Base-by-base conservation (phyloP, 2,329 filamentous ascomycete genomes). In the Sporothrix euskadiensis region DNA sequence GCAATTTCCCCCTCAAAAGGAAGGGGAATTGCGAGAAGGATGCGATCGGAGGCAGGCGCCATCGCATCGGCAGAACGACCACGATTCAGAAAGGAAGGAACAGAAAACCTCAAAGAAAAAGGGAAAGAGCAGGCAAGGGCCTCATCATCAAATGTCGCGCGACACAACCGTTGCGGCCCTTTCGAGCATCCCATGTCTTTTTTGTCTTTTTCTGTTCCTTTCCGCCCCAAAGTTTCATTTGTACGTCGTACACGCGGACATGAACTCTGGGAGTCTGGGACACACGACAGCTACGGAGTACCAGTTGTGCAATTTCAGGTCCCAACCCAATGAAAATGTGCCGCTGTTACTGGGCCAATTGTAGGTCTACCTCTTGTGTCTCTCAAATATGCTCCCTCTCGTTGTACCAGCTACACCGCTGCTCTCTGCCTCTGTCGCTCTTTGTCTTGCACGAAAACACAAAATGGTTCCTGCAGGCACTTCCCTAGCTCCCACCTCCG, bases 1-100 rank as follows among this genome's bases (percentile, higher is more conserved):
- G 68, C 68, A 69, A 57, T 70, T 70, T 59, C 68, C 68, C 68
- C 44, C 65, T 54, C 49, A 44, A 57, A 57, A 70, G 57, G 49
- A 44, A 57, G 57, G 57, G 49, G 49, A 39, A 30, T 35, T 54
- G 35, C 26, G 26, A 26, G 26, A 26, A 26, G 26, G 26, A 26
- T 26, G 26, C 26, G 26, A 54, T n/a, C 26, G 32, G 8, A 52
- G 47, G 65, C 47, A 69, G 65, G 41, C 7, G 63, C 63, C 41
- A 52, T 68, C 63, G 59, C 41, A 52, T 68, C 63, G 59, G 59
- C 63, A 68, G 35, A 65, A 26, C 44, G 10, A 49, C 9, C 26
- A 66, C 22, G n/a, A 68, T 8, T 26, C 14, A 47, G 7, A 26
- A 66, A 22, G 59, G 26, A 16, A 61, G n/a, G 54, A 57, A 12